phyloP scores from a whole-genome alignment of 1,139 yeast genomes.

The Starmera stellimalicola region DNA sequence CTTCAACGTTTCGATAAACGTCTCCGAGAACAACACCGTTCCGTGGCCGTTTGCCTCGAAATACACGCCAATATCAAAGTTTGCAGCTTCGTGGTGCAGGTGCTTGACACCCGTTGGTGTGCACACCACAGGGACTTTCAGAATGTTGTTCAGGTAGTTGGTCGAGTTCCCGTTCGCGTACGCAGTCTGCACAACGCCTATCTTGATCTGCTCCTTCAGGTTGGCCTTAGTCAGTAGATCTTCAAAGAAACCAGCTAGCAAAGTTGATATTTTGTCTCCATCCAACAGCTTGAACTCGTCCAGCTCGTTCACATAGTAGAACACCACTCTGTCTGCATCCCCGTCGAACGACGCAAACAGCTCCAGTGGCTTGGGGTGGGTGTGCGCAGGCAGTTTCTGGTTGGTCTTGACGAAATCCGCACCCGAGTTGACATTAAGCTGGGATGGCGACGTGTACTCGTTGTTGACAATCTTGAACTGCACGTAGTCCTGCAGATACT shows the following conservation, averaged over 20 bases:
- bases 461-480: conserved; percentile 48
- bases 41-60: conserved; percentile 99
- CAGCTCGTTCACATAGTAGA: conserved; percentile 51
- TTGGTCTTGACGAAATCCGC: conserved; percentile 93
- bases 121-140: conserved; percentile 74
- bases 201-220: conserved; percentile 22
- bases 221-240: conserved; percentile 37
- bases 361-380: conserved; percentile 22
- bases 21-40: conserved; percentile 72
- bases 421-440: conserved; percentile 76
- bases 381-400: conserved; percentile 65
- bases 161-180: conserved; percentile 95
- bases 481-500: conserved; percentile 33
- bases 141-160: conserved; percentile 47
- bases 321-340: conserved; percentile 92
- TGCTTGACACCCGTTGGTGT: conserved; percentile 97
- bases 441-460: conserved; percentile 41
- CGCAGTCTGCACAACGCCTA: conserved; percentile 96
- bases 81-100: conserved; percentile 81
- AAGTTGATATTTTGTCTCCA: conserved; percentile 89
- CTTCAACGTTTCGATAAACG: conserved; percentile 36
- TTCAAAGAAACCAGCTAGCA: conserved; percentile 63
- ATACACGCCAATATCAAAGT: conserved; percentile 84
- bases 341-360: conserved; percentile 90
- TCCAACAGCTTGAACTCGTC: conserved; percentile 63